Conservation (phyloP, 331 rosid genomes). For the Prunus yedoensis region DNA sequence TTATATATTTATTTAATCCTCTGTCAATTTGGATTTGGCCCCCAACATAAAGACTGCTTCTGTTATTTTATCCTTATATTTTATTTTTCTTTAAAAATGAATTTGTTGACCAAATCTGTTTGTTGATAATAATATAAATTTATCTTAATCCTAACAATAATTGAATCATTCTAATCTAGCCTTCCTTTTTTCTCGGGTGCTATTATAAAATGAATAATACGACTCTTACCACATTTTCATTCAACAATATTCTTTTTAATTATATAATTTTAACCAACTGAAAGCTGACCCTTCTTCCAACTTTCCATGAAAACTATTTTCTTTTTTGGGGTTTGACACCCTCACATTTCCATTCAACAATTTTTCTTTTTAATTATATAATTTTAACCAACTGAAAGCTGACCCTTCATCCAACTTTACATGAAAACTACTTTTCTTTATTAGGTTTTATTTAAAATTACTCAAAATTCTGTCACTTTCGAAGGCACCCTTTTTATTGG, state of each 20-base stretch:
- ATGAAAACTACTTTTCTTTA: neutral
- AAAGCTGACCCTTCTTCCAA: too few species aligned
- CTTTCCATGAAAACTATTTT: too few species aligned
- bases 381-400: neutral
- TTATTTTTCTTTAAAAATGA: neutral
- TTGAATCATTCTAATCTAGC: neutral
- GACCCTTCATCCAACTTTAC: neutral
- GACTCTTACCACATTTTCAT: too few species aligned
- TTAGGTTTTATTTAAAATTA: neutral
- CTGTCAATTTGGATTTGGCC: neutral
- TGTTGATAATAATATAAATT: neutral
- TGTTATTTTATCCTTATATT: neutral
- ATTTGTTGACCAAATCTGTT: constrained; percentile 18
- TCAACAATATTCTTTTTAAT: too few species aligned
- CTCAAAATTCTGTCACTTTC: neutral
- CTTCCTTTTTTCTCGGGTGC: too few species aligned
- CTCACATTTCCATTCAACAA: neutral
- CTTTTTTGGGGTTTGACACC: too few species aligned
- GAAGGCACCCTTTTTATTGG: too few species aligned
- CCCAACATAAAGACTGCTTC: neutral
- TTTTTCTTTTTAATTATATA: neutral
- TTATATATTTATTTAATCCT: neutral
- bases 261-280: too few species aligned
- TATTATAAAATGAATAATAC: too few species aligned
- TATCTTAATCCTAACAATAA: neutral